Evolutionary conservation across 805 yeast species (phyloP).

Genomic region (Saccharomycopsis sp.): DNA sequence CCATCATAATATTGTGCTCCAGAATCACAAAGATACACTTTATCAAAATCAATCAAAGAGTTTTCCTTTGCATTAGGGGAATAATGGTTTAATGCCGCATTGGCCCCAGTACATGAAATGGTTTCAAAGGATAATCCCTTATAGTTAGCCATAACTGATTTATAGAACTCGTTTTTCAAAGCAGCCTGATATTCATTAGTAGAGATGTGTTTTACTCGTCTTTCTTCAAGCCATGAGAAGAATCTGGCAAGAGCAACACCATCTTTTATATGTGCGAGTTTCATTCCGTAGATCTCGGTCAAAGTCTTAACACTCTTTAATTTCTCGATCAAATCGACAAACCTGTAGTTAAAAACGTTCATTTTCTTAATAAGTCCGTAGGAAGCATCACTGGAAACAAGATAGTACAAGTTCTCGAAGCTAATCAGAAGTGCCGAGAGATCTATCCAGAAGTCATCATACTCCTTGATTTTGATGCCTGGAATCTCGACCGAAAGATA

Average conservation of each 20-base stretch:
- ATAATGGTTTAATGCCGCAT: constrained; percentile 74
- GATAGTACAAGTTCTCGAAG: constrained; percentile 30
- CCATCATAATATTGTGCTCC: constrained; percentile 60
- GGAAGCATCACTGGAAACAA: constrained; percentile 52
- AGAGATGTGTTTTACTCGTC: constrained; percentile 34
- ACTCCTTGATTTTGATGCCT: constrained; percentile 43
- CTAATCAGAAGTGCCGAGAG: constrained; percentile 33
- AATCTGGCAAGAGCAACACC: constrained; percentile 48
- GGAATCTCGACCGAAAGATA: constrained; percentile 34
- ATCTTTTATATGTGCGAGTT: constrained; percentile 49
- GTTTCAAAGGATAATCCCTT: constrained; percentile 68
- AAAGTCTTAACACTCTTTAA: constrained; percentile 48
- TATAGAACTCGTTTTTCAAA: constrained; percentile 37
- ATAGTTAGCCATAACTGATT: constrained; percentile 39
- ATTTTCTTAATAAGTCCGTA: constrained; percentile 58
- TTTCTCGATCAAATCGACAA: constrained; percentile 31
- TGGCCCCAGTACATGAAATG: constrained; percentile 68
- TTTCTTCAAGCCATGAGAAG: constrained; percentile 53
- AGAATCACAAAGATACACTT: constrained; percentile 50
- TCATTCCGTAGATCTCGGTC: constrained; percentile 45
- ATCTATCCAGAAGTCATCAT: constrained; percentile 55
- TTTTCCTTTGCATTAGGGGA: constrained; percentile 40
- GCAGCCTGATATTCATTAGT: constrained; percentile 50
- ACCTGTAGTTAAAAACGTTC: constrained; percentile 12
- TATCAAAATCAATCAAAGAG: constrained; percentile 44